phyloP scores from a whole-genome alignment of 2,329 filamentous ascomycete species.

The Cladosporium sp. region DNA sequence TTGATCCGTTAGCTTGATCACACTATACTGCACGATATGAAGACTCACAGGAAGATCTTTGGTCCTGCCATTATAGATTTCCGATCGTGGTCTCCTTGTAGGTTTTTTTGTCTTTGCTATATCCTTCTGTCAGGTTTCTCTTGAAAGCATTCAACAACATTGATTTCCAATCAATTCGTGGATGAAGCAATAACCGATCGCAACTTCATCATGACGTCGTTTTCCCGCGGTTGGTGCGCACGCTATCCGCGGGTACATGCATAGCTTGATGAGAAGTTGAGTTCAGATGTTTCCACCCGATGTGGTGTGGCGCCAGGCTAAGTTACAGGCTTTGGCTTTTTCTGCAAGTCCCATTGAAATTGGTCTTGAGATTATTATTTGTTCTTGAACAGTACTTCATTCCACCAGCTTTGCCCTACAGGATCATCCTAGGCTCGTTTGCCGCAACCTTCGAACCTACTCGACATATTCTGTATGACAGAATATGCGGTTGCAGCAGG shows the following conservation, averaged over 20 bases:
- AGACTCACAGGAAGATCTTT: slow-evolving; percentile 29
- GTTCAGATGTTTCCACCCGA: too few relatives aligned
- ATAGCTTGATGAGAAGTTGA: not conserved
- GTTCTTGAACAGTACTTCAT: too few relatives aligned
- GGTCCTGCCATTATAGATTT: slow-evolving; percentile 21
- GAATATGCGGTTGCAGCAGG: too few relatives aligned
- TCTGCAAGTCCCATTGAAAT: too few relatives aligned
- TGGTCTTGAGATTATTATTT: too few relatives aligned
- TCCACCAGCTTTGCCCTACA: too few relatives aligned
- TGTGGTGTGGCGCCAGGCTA: too few relatives aligned
- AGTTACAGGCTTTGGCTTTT: too few relatives aligned
- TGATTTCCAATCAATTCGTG: not conserved
- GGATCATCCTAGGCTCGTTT: too few relatives aligned
- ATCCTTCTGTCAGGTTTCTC: not conserved
- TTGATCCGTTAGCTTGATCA: slow-evolving; percentile 2
- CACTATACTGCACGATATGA: not conserved
- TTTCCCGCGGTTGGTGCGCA: not conserved
- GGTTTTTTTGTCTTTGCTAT: not conserved
- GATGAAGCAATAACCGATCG: not conserved
- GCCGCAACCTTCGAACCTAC: too few relatives aligned
- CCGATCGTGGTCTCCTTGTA: too few relatives aligned
- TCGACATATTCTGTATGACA: too few relatives aligned
- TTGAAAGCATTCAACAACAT: not conserved
- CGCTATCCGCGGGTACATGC: not conserved
- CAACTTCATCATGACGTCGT: not conserved